Conservation (phyloP, 768 basidiomycete species). For the Xanthoconium stramineum region DNA sequence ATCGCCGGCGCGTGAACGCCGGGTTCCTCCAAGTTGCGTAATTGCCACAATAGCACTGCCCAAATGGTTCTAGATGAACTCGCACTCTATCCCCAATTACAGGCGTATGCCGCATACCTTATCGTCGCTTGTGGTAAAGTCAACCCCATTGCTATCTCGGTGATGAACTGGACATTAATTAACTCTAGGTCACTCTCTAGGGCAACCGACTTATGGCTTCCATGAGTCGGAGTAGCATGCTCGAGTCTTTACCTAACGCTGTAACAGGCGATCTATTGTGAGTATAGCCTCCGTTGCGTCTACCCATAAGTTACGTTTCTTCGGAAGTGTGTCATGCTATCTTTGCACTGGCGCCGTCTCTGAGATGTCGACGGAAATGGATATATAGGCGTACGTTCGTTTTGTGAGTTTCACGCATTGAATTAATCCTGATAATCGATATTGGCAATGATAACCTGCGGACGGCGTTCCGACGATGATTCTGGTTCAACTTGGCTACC, state of each 20-base stretch:
- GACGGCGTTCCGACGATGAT: conserved; percentile 55
- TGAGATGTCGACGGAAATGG: background rate
- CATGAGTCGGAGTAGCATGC: background rate
- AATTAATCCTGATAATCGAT: background rate
- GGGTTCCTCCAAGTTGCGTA: conserved; percentile 38
- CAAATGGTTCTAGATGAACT: conserved; percentile 29
- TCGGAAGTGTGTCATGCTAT: conserved; percentile 11
- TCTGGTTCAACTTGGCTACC: conserved; percentile 43
- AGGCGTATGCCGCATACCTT: conserved; percentile 31
- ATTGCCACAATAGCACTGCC: conserved; percentile 32
- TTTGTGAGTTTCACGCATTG: conserved; percentile 28
- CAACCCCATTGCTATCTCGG: background rate
- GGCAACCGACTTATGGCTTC: conserved; percentile 21
- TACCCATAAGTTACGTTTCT: conserved; percentile 33
- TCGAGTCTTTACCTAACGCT: conserved; percentile 11
- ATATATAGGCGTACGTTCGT: conserved; percentile 44
- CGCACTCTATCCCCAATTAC: conserved; percentile 29
- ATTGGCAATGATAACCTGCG: conserved; percentile 9
- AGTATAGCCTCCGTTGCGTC: conserved; percentile 37
- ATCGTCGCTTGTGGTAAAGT: conserved; percentile 32
- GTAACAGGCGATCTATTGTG: conserved; percentile 33
- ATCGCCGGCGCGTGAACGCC: conserved; percentile 31
- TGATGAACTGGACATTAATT: conserved; percentile 1
- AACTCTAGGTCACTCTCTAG: conserved; percentile 39
- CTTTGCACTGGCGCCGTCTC: background rate